Conservation (phyloP, 768 basidiomycete species). For the Xerocomellus dryophilus region DNA sequence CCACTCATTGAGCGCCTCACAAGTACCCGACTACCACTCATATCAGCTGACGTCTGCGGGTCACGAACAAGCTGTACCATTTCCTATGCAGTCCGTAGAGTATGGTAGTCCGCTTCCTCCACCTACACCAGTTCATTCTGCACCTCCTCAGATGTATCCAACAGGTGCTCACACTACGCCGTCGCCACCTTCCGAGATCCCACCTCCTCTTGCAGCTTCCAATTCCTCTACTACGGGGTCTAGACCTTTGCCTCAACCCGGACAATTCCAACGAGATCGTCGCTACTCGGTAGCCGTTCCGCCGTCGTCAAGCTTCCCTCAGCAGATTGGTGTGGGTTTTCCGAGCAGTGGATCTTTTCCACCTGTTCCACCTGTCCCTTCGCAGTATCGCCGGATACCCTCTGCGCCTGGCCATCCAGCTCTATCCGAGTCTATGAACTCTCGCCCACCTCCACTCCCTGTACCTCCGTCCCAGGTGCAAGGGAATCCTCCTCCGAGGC, state of each 20-base stretch:
- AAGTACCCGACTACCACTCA: conserved; percentile 24
- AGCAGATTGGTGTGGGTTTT: conserved; percentile 19
- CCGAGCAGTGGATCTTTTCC: conserved; percentile 19
- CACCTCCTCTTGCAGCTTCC: conserved; percentile 1
- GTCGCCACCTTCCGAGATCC: conserved; percentile 26
- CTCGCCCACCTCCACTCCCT: conserved; percentile 25
- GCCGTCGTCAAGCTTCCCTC: conserved; percentile 33
- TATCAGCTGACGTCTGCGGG: conserved; percentile 18
- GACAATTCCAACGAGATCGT: conserved; percentile 30
- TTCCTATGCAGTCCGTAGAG: conserved; percentile 29
- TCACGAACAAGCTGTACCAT: conserved; percentile 23
- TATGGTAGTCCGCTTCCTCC: conserved; percentile 17
- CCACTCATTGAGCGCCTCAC: conserved; percentile 30
- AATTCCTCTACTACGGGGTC: conserved; percentile 18
- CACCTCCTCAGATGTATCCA: conserved; percentile 27
- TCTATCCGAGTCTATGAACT: conserved; percentile 20
- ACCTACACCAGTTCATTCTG: conserved; percentile 22
- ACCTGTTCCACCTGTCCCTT: conserved; percentile 18
- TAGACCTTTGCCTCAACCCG: conserved; percentile 33
- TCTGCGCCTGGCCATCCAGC: conserved; percentile 25
- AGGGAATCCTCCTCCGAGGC: conserved; percentile 35
- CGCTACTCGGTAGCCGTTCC: conserved; percentile 28
- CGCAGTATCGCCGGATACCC: conserved; percentile 36
- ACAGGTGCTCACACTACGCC: conserved; percentile 16
- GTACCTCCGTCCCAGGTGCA: conserved; percentile 26